These are phyloP conservation scores for Puccinia triticina DNA, from an alignment of 1,284 basidiomycete genomes.

Conservation along the genomic window DNA sequence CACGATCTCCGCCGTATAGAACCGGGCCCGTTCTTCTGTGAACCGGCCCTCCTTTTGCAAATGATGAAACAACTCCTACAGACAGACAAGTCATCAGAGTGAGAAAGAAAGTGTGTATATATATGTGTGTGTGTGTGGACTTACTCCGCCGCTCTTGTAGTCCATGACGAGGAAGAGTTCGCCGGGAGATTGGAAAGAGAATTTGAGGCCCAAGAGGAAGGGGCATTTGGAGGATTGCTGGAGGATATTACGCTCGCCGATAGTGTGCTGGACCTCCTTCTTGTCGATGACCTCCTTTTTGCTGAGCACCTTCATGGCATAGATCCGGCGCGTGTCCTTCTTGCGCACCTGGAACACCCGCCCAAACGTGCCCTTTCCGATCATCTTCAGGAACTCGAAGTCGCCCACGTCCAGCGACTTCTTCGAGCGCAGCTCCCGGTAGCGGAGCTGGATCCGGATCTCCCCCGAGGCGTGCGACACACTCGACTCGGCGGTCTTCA, in stretches of 20 bases:
- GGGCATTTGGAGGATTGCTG: slow-evolving; percentile 91
- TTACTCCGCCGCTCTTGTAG: slow-evolving; percentile 89
- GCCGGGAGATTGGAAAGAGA: slow-evolving; percentile 93
- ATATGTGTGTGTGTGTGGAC: no score
- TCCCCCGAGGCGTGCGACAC: slow-evolving; percentile 14
- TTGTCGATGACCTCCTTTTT: slow-evolving; percentile 99
- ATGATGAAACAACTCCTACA: slow-evolving; percentile 89
- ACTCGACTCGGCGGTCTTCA: slow-evolving; percentile 10
- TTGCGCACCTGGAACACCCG: slow-evolving; percentile 96
- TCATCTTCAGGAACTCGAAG: slow-evolving; percentile 98
- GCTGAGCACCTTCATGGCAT: slow-evolving; percentile 98
- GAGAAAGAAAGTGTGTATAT: no score
- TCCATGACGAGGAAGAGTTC: slow-evolving; percentile 98
- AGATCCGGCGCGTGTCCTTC: slow-evolving; percentile 95
- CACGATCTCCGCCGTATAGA: slow-evolving; percentile 93
- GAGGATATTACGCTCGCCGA: slow-evolving; percentile 98
- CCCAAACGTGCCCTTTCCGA: slow-evolving; percentile 98
- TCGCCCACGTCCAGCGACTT: slow-evolving; percentile 65
- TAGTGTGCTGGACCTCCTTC: slow-evolving; percentile 99
- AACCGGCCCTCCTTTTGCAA: slow-evolving; percentile 92
- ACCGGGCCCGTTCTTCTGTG: slow-evolving; percentile 84
- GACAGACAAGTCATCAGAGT: no score
- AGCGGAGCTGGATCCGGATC: slow-evolving; percentile 42
- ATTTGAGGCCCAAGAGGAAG: slow-evolving; percentile 97
- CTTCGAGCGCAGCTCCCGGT: slow-evolving; percentile 53